A percentile compares a stretch with the other conserved stretches of the same genome.
These are phyloP conservation scores for Solanum pinnatisectum DNA, from an alignment of 257 asterid genomes.

Conservation along the genomic window DNA sequence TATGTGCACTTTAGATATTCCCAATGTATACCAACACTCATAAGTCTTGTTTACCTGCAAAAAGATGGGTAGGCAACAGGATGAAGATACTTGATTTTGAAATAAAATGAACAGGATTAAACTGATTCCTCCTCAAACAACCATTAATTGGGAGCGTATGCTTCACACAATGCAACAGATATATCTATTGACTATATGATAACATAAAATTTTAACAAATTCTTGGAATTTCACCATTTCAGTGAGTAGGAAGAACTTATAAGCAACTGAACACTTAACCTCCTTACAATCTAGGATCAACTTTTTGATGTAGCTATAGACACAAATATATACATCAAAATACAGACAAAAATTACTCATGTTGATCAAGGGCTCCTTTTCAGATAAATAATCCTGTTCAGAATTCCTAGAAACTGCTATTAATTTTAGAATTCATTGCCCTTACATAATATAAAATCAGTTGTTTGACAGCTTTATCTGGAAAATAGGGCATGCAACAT, in stretches of 20 bases:
- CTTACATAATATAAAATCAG: neutral
- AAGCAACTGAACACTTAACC: neutral
- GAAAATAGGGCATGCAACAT: neutral
- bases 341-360: neutral
- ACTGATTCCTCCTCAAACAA: neutral
- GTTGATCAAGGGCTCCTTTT: neutral
- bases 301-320: neutral
- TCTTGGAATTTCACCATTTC: neutral
- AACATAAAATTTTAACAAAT: neutral
- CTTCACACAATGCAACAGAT: neutral
- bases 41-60: constrained; percentile 83
- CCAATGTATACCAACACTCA: constrained; percentile 82
- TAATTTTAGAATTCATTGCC: neutral
- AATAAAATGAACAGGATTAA: neutral
- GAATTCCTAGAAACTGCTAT: neutral
- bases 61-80: constrained; percentile 18
- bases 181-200: neutral
- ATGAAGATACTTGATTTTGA: neutral
- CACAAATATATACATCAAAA: neutral
- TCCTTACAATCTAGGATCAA: neutral
- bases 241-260: neutral
- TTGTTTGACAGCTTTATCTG: neutral
- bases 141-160: neutral
- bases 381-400: neutral
- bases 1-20: constrained; percentile 69